Conservation (phyloP, 1,284 basidiomycete genomes). For the Cryptococcus jaspeensis region DNA sequence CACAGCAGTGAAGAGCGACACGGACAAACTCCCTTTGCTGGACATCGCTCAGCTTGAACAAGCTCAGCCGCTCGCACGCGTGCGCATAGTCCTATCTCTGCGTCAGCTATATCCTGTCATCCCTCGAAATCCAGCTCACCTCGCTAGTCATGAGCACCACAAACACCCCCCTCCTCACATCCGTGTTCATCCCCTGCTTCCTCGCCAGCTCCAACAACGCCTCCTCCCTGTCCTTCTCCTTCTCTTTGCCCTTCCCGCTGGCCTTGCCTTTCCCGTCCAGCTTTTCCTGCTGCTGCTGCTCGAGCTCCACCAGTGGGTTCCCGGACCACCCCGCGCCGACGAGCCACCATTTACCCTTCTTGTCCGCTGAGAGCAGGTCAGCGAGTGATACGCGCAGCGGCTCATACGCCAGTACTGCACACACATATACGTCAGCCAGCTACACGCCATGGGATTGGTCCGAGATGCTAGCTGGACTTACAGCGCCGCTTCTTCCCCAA, state of each 20-base stretch:
- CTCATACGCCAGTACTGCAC: conserved; percentile 72
- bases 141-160: conserved; percentile 91
- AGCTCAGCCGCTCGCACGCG: conserved; percentile 79
- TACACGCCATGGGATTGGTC: not conserved
- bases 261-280: conserved; percentile 22
- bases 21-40: conserved; percentile 94
- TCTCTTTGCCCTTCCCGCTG: conserved; percentile 6
- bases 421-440: not conserved
- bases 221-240: conserved; percentile 48
- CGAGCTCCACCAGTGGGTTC: conserved; percentile 72
- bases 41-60: conserved; percentile 78
- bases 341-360: conserved; percentile 97
- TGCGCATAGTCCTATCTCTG: conserved; percentile 79
- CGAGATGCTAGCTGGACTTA: conserved; percentile 39
- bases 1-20: conserved; percentile 89
- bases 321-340: conserved; percentile 96
- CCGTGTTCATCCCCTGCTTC: conserved; percentile 98
- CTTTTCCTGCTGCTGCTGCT: conserved; percentile 47
- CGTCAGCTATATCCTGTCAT: not conserved
- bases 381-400: conserved; percentile 76
- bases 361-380: conserved; percentile 82
- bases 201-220: conserved; percentile 74
- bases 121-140: conserved; percentile 55
- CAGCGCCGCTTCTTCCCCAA: conserved; percentile 74
- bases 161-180: conserved; percentile 86